phyloP scores from a whole-genome alignment of 148 eudicot species.

The Spergularia bocconei region DNA sequence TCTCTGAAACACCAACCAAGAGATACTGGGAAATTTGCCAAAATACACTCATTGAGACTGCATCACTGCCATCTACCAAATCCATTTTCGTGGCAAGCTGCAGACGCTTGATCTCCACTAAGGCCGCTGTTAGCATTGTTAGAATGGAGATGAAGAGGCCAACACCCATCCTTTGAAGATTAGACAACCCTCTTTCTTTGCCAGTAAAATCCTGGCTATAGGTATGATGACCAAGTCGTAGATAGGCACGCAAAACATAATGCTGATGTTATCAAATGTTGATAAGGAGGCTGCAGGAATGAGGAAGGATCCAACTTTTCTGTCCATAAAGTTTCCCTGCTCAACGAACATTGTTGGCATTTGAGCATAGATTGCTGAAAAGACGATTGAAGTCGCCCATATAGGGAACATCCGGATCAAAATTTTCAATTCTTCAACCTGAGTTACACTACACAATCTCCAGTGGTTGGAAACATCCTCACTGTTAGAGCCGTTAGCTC shows the following conservation, averaged over 20 bases:
- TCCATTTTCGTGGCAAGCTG: conserved; percentile 12
- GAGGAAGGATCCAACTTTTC: background rate
- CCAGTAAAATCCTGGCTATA: conserved; percentile 49
- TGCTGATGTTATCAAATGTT: conserved; percentile 57
- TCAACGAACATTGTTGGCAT: conserved; percentile 52
- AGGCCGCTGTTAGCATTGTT: background rate
- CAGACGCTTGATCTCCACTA: conserved; percentile 14
- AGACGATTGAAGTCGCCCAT: too few relatives aligned
- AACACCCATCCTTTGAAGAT: conserved; percentile 61
- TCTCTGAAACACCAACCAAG: conserved; percentile 3
- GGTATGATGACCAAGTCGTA: conserved; percentile 56
- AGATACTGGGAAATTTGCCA: conserved; percentile 75
- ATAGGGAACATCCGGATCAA: too few relatives aligned
- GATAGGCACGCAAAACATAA: conserved; percentile 65
- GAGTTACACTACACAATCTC: too few relatives aligned
- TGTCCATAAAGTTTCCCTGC: conserved; percentile 46
- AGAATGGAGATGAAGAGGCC: conserved; percentile 16
- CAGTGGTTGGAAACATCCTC: too few relatives aligned
- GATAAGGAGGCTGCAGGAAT: conserved; percentile 61
- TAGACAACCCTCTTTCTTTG: conserved; percentile 44
- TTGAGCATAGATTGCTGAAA: conserved; percentile 26
- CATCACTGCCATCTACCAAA: background rate
- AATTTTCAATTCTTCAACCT: too few relatives aligned
- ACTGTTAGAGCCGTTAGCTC: too few relatives aligned
- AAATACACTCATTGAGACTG: conserved; percentile 31